Evolutionary conservation across 176 grass and related monocot genomes (phyloP), one percentile per base, ranked within the genome.

Genomic region (Metroxylon sagu): DNA sequence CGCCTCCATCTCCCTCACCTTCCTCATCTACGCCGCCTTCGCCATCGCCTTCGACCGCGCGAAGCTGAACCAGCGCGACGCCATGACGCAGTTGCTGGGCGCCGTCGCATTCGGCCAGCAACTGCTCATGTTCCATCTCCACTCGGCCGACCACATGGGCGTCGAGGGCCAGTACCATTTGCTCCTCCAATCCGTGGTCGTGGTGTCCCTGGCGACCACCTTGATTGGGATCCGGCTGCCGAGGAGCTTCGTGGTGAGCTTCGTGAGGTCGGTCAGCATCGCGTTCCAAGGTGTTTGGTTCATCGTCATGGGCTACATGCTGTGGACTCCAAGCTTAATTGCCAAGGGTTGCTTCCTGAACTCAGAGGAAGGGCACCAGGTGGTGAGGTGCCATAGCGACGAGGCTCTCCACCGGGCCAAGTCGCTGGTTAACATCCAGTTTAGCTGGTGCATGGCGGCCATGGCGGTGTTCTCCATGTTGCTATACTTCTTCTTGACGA

Each of bases 1-100:
- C 71, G 83, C 90, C n/a, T 86, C 90, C 74, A 82, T 95, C 79
- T 95, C 90, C 35, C 75, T 95, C 18, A 67, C 80, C 7, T 79
- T 95, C 53, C 74, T 95, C 12, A 23, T 81, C 26, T 95, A 71
- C 70, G 85, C 86, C 18, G 75, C 90, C 18, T 79, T 86, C n/a
- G 48, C 76, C 59, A 85, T 94, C 61, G 73, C 81, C 76, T 49
- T 94, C 5, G 89, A 94, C 73, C 70, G 77, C 57, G 70, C 16
- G 2, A 18, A 56, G 21, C 69, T 73, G 48, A 78, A 75, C 18
- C 50, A 75, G 71, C 83, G 88, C 1, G 83, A 84, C 64, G 62
- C 65, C 0, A 54, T 92, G 57, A 82, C 80, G 15, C 84, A 82
- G 69, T 74, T 84, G 58, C 60, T 60, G 5, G 89, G 60, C 53